phyloP scores from a whole-genome alignment of 2,329 filamentous ascomycete genomes.

The Rhynchosporium agropyri region DNA sequence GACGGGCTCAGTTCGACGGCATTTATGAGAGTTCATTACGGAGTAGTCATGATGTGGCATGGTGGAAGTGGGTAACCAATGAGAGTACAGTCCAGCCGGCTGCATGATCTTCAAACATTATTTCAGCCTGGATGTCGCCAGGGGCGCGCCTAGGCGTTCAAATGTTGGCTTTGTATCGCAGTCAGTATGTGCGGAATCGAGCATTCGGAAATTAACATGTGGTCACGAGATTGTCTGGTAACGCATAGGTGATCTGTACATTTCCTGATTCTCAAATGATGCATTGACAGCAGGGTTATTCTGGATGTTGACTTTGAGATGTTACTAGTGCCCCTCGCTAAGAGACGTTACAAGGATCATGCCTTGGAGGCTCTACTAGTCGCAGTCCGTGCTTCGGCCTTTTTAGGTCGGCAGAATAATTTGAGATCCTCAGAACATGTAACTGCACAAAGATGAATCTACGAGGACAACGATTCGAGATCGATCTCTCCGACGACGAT shows the following conservation, averaged over 20 bases:
- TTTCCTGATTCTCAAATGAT: not conserved
- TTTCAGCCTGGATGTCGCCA: conserved; percentile 12
- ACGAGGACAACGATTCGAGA: conserved; percentile 61
- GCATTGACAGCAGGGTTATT: conserved; percentile 7
- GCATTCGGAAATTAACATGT: conserved; percentile 1
- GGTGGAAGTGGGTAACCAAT: conserved; percentile 11
- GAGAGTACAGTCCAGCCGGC: not conserved
- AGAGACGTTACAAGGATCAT: not conserved
- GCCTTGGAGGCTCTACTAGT: not conserved
- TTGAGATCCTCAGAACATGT: not conserved
- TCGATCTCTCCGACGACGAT: conserved; percentile 60
- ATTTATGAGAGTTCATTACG: not conserved
- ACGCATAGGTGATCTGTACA: not conserved
- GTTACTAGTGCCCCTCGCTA: conserved; percentile 8
- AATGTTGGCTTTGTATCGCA: not conserved
- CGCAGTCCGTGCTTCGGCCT: not conserved
- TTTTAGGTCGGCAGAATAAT: not conserved
- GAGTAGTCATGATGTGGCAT: conserved; percentile 19
- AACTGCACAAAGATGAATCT: conserved; percentile 48
- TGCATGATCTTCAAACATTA: conserved; percentile 1
- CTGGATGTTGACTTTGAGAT: conserved; percentile 3
- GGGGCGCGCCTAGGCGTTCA: not conserved
- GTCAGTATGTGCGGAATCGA: too few species aligned
- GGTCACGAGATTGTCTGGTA: not conserved
- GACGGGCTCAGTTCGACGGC: conserved; percentile 15